These are phyloP conservation scores for Neoarthrinium moseri DNA, from an alignment of 2,329 filamentous ascomycete genomes.

Conservation along the genomic window DNA sequence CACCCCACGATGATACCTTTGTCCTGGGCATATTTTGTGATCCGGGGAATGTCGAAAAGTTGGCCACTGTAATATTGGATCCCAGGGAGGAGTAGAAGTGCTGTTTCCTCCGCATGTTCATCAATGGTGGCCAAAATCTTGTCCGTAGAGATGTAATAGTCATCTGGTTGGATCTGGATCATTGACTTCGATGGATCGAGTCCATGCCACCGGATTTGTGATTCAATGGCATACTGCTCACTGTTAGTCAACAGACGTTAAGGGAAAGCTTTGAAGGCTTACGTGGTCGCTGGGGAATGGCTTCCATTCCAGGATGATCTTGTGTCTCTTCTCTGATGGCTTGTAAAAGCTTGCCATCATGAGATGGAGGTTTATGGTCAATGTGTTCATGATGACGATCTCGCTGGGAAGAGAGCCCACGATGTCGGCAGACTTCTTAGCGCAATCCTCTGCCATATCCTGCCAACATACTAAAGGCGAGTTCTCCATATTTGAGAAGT, in stretches of 20 bases:
- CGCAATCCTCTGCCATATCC: conserved; percentile 73
- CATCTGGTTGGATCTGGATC: conserved; percentile 68
- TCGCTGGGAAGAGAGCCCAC: conserved; percentile 73
- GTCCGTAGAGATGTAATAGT: conserved; percentile 67
- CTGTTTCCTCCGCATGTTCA: conserved; percentile 68
- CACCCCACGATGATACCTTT: conserved; percentile 76
- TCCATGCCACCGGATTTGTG: conserved; percentile 72
- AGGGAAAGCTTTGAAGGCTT: conserved; percentile 24
- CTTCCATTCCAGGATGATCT: conserved; percentile 86
- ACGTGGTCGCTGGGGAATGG: conserved; percentile 87
- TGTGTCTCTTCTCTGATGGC: conserved; percentile 63
- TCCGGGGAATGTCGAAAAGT: conserved; percentile 76
- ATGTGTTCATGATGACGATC: conserved; percentile 83
- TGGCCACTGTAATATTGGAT: conserved; percentile 94
- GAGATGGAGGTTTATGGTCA: conserved; percentile 80
- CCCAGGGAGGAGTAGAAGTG: conserved; percentile 77
- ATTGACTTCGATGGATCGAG: conserved; percentile 66
- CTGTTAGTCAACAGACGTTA: neutral
- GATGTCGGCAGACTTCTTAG: conserved; percentile 67
- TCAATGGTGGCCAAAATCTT: conserved; percentile 73
- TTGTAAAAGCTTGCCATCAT: conserved; percentile 83
- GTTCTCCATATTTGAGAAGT: conserved; percentile 69
- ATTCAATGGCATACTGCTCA: conserved; percentile 74
- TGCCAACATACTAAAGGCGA: conserved; percentile 72
- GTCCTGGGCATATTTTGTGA: conserved; percentile 73